phyloP scores from a whole-genome alignment of 1,284 basidiomycete genomes.

The Sporisorium sorghi region DNA sequence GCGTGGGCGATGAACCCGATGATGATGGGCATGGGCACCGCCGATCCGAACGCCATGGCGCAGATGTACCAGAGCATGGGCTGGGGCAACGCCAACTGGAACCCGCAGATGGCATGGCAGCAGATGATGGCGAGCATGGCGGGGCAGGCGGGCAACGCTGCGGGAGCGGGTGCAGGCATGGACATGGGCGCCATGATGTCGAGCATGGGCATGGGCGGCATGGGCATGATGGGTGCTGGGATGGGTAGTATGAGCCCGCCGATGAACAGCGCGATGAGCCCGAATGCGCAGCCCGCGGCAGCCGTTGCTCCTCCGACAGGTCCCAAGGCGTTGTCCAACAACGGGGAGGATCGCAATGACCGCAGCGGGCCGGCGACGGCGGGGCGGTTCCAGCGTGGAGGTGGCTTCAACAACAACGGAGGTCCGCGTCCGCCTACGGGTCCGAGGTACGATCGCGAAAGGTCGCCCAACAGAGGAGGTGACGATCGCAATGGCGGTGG shows the following conservation, averaged over 20 bases:
- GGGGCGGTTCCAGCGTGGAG: conserved; percentile 25
- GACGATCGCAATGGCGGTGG: background rate
- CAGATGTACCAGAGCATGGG: conserved; percentile 74
- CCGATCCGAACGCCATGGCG: conserved; percentile 72
- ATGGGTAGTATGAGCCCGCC: conserved; percentile 52
- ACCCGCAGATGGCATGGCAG: conserved; percentile 67
- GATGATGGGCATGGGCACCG: conserved; percentile 71
- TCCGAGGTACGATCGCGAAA: conserved; percentile 18
- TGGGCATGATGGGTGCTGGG: conserved; percentile 62
- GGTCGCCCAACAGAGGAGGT: conserved; percentile 22
- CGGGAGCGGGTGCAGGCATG: conserved; percentile 64
- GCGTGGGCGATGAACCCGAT: conserved; percentile 70
- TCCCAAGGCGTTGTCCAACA: conserved; percentile 8
- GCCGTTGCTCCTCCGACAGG: conserved; percentile 29
- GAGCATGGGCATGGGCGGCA: conserved; percentile 71
- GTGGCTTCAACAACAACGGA: conserved; percentile 9
- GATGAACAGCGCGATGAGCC: conserved; percentile 42
- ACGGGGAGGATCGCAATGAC: conserved; percentile 8
- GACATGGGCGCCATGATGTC: conserved; percentile 72
- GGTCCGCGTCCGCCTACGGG: conserved; percentile 2
- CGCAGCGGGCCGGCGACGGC: conserved; percentile 5
- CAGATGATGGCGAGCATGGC: conserved; percentile 62
- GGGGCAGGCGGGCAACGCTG: conserved; percentile 30
- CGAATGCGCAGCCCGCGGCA: conserved; percentile 16
- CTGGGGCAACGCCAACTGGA: conserved; percentile 66